Base-by-base conservation (phyloP, 176 grass and related monocot genomes). In the Poa pratensis region DNA sequence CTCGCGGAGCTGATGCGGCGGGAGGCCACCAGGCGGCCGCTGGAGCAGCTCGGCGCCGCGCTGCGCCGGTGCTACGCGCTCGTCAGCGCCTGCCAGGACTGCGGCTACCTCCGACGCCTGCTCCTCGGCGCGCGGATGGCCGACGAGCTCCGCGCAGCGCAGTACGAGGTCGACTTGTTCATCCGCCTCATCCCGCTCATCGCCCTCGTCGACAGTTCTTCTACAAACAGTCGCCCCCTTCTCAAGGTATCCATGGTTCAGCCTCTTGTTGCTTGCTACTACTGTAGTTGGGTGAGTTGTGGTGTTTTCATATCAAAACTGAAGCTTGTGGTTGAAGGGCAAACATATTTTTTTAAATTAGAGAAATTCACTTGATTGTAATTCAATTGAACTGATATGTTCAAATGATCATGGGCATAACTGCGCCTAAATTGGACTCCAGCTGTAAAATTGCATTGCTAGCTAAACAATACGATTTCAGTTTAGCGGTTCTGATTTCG, bases 131-230 rank as follows among this genome's bases (percentile, higher is more conserved):
- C 40, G 15, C 75, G 64, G 66, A 83, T 90, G 77, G 77, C 77
- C 43, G 43, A 45, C 7, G 88, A 93, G 49, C 83, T 94, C 55
- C 83, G 73, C 45, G 16, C 62, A 0, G 78, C 73, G 27, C 79
- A 94, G 79, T 19, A 77, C 14, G 91, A 93, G 81, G 86, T 93
- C 2, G 91, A 93, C 22, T 69, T 76, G 67, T 92, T 83, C 73
- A 76, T 92, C 75, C 87, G 85, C 65, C 87, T 92, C 60, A 34
- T 90, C 80, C 90, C 90, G 37, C 83, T 93, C 13, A 87, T 90
- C 72, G 74, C 91, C 1, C 91, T 93, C 22, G 91, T 93, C 9
- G 88, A 88, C 55, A 78, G 37, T 73, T 73, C 69, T 73, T 73
- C 69, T 5, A 79, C 32, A 6, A 40, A 46, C 10, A 77, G 1